Base-by-base conservation (phyloP, 2,329 filamentous ascomycete species). In the Arthrinium puccinioides region DNA sequence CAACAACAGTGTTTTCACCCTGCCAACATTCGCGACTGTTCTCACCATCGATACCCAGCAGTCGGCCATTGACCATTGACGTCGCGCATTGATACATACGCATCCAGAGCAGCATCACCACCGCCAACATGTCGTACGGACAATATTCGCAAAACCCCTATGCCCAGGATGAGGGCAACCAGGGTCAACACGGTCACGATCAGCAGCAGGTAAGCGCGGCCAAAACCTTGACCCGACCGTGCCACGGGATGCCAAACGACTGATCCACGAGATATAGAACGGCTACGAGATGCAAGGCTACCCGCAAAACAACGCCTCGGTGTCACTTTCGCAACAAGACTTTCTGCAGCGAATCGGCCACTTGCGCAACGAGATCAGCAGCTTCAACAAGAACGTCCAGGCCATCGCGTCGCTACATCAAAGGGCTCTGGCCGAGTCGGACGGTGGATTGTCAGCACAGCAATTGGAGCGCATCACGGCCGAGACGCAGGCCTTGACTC, bases 401-500 rank as follows among this genome's bases (percentile, higher is more conserved):
- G 65, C 77, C 50, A 84, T 89, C 48, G 75, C 74, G 30, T 72
- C 72, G 39, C 68, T 85, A 38, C 84, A 89, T 61, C 81, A 87
- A 66, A 80, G 80, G 54, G 72, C 81, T 18, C 72, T 89, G 20
- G 71, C 74, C 46, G 80, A 79, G 43, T 71, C 79, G 40, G 82
- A 87, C 57, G 62, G 64, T 29, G 56, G 52, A 36, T 55, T 61
- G 25, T 69, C 72, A 34, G 65, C 64, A 36, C 61, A 69, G 33
- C 74, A 79, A 60, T 70, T 87, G 18, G 80, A 89, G 59, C 68
- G 73, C 50, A 69, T 83, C 37, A 74, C 87, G 39, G 68, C 79
- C 31, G 70, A 85, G 49, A 87, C 84, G 5, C 81, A 86, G 57
- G 65, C 79, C 46, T 74, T 81, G 52, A 87, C 85, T 63, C 79